A percentile compares a stretch with the other conserved stretches of the same genome.
Conservation (phyloP, 345 rosid genomes). For the Clarkia xantiana region DNA sequence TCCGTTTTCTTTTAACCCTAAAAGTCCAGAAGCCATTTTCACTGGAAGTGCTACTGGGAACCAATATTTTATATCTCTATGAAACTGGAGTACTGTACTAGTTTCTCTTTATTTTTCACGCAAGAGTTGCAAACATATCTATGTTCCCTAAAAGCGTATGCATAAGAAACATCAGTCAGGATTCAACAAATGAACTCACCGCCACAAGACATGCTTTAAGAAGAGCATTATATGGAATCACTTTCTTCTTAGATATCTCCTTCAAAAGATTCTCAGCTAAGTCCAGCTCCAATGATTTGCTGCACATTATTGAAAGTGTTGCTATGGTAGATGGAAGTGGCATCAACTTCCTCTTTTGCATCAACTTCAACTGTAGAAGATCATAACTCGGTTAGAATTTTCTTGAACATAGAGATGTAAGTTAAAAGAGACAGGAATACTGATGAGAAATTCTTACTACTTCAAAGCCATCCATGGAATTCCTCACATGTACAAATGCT, state of each 20-base stretch:
- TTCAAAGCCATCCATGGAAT: constrained; percentile 36
- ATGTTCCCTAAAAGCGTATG: no score
- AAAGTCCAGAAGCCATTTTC: no score
- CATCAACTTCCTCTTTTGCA: constrained; percentile 54
- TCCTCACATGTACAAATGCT: constrained; percentile 39
- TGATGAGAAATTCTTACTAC: constrained; percentile 26
- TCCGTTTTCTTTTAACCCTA: no score
- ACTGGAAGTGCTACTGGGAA: no score
- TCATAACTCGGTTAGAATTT: background rate
- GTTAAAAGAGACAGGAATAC: background rate
- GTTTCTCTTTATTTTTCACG: no score
- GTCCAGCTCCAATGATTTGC: constrained; percentile 56
- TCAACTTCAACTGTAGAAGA: constrained; percentile 42
- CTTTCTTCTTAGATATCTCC: constrained; percentile 21
- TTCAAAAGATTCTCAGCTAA: constrained; percentile 59
- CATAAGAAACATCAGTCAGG: background rate
- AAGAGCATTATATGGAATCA: constrained; percentile 40
- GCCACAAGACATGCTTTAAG: constrained; percentile 44
- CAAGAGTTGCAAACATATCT: no score
- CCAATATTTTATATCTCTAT: no score
- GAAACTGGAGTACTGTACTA: no score
- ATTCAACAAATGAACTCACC: constrained; percentile 27
- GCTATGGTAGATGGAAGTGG: constrained; percentile 55
- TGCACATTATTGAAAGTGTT: constrained; percentile 43
- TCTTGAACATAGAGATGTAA: background rate